Evolutionary conservation across 169 alveolate species (phyloP).

Genomic region (Plasmodium vinckei): DNA sequence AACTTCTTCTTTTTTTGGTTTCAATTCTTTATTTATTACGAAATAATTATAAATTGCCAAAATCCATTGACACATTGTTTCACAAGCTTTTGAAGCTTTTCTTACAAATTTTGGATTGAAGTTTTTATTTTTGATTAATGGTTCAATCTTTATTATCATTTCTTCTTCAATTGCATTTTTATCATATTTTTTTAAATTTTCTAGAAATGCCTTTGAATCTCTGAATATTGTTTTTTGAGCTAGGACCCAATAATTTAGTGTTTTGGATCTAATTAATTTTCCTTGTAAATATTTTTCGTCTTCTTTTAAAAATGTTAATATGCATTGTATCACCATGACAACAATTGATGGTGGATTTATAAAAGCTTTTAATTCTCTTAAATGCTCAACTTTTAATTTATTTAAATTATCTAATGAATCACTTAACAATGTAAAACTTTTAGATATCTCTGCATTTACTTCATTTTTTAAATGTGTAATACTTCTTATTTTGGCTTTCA

Average conservation of each 20-base stretch:
- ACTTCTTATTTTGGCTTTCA: slow-evolving; percentile 48
- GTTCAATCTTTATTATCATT: slow-evolving; percentile 51
- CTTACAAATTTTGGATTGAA: slow-evolving; percentile 72
- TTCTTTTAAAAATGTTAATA: slow-evolving; percentile 62
- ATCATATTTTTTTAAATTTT: slow-evolving; percentile 57
- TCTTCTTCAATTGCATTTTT: slow-evolving; percentile 72
- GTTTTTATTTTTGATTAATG: slow-evolving; percentile 68
- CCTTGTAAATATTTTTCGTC: slow-evolving; percentile 71
- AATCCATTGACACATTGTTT: slow-evolving; percentile 77
- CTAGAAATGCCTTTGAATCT: slow-evolving; percentile 65
- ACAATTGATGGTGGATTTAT: slow-evolving; percentile 65
- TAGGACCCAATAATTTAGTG: slow-evolving; percentile 66
- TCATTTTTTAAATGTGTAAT: slow-evolving; percentile 66
- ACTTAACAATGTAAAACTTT: slow-evolving; percentile 62
- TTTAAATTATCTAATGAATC: slow-evolving; percentile 63
- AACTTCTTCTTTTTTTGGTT: slow-evolving; percentile 67
- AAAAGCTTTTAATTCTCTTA: slow-evolving; percentile 75
- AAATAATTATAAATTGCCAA: slow-evolving; percentile 69
- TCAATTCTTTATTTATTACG: slow-evolving; percentile 59
- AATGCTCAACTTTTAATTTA: slow-evolving; percentile 72
- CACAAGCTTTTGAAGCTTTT: slow-evolving; percentile 75
- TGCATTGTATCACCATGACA: slow-evolving; percentile 73
- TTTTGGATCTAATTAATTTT: slow-evolving; percentile 42
- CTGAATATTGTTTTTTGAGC: slow-evolving; percentile 74
- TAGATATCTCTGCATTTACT: slow-evolving; percentile 69